Percentiles rank a stretch among this genome's conserved stretches.
Evolutionary conservation across 2,329 filamentous ascomycete species (phyloP).

Genomic region (Exophiala bonariae): DNA sequence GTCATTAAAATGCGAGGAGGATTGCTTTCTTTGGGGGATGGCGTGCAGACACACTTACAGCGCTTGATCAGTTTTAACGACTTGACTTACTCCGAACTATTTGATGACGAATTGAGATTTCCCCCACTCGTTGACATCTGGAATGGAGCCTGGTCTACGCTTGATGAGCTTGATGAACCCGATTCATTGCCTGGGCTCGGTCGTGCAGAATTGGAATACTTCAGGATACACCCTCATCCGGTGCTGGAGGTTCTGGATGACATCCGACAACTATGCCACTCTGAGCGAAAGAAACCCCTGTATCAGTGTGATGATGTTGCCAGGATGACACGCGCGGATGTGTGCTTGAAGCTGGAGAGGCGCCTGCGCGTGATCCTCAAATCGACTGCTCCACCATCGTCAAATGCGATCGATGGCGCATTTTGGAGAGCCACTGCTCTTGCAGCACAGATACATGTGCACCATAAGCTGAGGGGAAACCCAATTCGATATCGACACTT

Average conservation of each 20-base stretch:
- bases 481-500: constrained; percentile 19
- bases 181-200: constrained; percentile 10
- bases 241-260: constrained; percentile 10
- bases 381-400: not conserved
- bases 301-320: constrained; percentile 3
- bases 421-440: constrained; percentile 15
- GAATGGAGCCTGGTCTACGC: constrained; percentile 17
- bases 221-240: constrained; percentile 5
- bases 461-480: constrained; percentile 17
- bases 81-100: constrained; percentile 20
- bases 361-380: constrained; percentile 9
- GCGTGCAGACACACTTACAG: constrained; percentile 12
- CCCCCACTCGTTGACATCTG: constrained; percentile 10
- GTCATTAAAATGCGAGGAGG: constrained; percentile 17
- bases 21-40: constrained; percentile 5
- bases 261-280: constrained; percentile 11
- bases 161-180: not conserved
- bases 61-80: constrained; percentile 20
- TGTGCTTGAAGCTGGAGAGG: constrained; percentile 15
- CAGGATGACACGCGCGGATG: constrained; percentile 13
- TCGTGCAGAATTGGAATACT: constrained; percentile 6
- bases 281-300: constrained; percentile 12
- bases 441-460: constrained; percentile 13
- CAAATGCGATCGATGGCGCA: constrained; percentile 1
- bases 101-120: constrained; percentile 12